Base-by-base conservation (phyloP, 164 flowering plant genomes). In the Warburgia ugandensis region DNA sequence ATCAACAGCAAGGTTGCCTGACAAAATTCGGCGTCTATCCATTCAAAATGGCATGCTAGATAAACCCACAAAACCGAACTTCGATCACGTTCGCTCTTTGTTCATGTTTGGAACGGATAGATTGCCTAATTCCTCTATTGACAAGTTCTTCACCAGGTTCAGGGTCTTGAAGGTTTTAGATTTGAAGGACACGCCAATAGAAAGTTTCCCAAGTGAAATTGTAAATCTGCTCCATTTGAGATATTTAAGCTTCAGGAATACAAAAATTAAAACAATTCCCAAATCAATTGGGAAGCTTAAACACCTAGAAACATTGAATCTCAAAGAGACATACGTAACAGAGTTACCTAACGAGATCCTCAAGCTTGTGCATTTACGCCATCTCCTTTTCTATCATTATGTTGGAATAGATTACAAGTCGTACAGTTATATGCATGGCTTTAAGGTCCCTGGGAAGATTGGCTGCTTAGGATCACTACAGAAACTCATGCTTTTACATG, bases 101-200 rank as follows among this genome's bases (percentile, higher is more conserved):
- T 13, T 65, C 8, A 26, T 53, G 25, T 60, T 61, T 28, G 27
- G 40, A 14, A 23, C 12, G 7, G 22, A 29, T 9, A 26, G 28
- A 5, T 21, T 42, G 1, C 2, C 29, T 1, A 4, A 14, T 23
- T 20, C 27, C 26, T n/a, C 25, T 37, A 12, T 16, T 7, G 11
- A 16, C 17, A 1, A 2, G 45, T 21, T 45, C 14, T 9, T 41
- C 6, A 4, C 2, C 19, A 8, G 48, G 20, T 35, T 50, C 11
- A 59, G 26, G 62, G 44, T 73, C 8, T 51, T 76, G 10, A 61
- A 26, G n/a, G 68, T 76, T 12, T 48, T 76, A 30, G 81, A 76
- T 36, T 35, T 73, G 54, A 33, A 39, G 40, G 59, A 30, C 40
- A 31, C 52, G 1, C 54, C 61, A 2, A 6, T 70, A 5, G 38